These are phyloP conservation scores for Fragaria vesca DNA, from an alignment of 306 rosid species.

Conservation along the genomic window DNA sequence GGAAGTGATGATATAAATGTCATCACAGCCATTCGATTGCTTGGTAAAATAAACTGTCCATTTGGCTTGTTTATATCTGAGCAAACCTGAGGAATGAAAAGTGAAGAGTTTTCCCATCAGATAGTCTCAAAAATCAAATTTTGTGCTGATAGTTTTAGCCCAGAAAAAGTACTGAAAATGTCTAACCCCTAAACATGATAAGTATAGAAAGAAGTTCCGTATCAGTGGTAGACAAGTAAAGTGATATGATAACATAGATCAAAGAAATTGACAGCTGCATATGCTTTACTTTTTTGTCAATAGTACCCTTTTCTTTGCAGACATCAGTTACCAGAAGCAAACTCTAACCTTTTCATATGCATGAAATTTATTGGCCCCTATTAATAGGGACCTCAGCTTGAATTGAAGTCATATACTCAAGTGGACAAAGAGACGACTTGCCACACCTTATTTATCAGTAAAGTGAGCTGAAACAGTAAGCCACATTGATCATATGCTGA, in stretches of 20 bases:
- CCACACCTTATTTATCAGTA: neutral
- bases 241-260: neutral
- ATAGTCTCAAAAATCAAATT: constrained; percentile 10
- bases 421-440: neutral
- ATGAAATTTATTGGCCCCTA: neutral
- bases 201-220: neutral
- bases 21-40: constrained; percentile 69
- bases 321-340: neutral
- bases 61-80: constrained; percentile 98
- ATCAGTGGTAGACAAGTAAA: neutral
- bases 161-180: neutral
- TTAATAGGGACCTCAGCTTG: too few species aligned
- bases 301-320: neutral
- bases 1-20: constrained; percentile 93
- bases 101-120: constrained; percentile 15
- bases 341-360: neutral
- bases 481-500: neutral
- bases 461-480: neutral
- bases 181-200: neutral
- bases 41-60: constrained; percentile 87
- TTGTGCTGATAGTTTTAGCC: neutral
- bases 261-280: neutral
- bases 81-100: constrained; percentile 60
- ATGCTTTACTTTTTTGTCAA: neutral
- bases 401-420: neutral